Evolutionary conservation across 495 filamentous ascomycete genomes (phyloP).

Genomic region (Talaromyces wortmannii): DNA sequence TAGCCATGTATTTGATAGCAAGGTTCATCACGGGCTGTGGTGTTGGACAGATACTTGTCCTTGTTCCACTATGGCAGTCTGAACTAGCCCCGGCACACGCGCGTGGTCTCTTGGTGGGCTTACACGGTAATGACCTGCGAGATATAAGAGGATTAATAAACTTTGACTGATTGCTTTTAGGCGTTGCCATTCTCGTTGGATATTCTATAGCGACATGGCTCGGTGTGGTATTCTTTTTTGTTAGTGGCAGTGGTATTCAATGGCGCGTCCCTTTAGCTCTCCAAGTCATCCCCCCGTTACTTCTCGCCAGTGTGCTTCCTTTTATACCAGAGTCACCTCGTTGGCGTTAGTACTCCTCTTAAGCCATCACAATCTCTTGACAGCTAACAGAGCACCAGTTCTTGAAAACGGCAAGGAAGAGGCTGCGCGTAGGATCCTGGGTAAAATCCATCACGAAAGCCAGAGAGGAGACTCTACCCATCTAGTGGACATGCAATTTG

Average conservation of each 20-base stretch:
- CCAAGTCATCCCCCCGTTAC: slow-evolving; percentile 52
- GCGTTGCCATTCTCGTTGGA: background rate
- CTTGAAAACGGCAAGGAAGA: too few relatives aligned
- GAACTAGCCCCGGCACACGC: slow-evolving; percentile 19
- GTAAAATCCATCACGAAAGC: slow-evolving; percentile 45
- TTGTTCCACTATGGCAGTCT: slow-evolving; percentile 30
- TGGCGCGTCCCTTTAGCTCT: slow-evolving; percentile 21
- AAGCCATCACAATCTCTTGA: slow-evolving; percentile 56
- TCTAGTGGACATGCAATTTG: too few relatives aligned
- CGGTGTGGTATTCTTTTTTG: slow-evolving; percentile 7
- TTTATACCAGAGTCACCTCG: slow-evolving; percentile 50
- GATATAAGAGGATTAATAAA: too few relatives aligned
- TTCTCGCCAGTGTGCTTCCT: slow-evolving; percentile 49
- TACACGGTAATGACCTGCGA: too few relatives aligned
- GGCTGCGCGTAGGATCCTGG: too few relatives aligned
- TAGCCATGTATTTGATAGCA: slow-evolving; percentile 24
- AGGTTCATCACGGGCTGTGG: slow-evolving; percentile 34
- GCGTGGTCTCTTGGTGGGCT: slow-evolving; percentile 17
- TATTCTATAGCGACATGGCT: slow-evolving; percentile 20
- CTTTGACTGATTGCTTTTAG: too few relatives aligned
- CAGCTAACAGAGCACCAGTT: slow-evolving; percentile 53
- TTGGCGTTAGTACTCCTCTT: slow-evolving; percentile 45
- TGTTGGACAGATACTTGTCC: slow-evolving; percentile 27
- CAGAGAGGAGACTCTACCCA: too few relatives aligned
- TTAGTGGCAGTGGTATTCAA: slow-evolving; percentile 14